Conservation (phyloP, 2,329 filamentous ascomycete genomes). For the Blastomyces parvus region DNA sequence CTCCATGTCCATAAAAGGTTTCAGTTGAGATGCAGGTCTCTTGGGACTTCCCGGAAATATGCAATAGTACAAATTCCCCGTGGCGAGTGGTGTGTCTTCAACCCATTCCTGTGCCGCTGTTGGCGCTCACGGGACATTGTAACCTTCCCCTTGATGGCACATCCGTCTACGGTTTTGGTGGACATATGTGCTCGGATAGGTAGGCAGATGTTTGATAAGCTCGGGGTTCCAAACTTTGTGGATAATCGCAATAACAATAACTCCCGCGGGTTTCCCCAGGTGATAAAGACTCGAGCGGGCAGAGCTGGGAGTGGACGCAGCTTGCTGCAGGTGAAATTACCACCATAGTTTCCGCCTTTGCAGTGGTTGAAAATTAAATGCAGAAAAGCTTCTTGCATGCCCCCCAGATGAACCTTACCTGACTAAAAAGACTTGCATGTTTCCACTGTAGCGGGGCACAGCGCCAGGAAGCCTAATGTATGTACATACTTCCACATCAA, state of each 20-base stretch:
- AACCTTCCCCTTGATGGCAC: not conserved
- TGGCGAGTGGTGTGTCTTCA: not conserved
- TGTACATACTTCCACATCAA: not conserved
- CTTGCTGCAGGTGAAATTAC: constrained; percentile 8
- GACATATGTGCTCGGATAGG: not conserved
- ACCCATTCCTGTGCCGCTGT: not conserved
- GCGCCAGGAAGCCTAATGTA: not conserved
- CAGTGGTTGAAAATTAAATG: constrained; percentile 5
- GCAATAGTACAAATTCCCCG: not conserved
- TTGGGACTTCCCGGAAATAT: not conserved
- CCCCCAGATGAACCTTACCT: constrained; percentile 1
- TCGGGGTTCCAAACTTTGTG: not conserved
- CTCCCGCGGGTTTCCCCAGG: not conserved
- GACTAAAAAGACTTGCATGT: not conserved
- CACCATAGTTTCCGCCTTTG: not conserved
- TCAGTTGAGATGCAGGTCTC: constrained; percentile 5
- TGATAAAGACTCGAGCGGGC: not conserved
- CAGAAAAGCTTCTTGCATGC: constrained; percentile 1
- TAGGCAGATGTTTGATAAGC: not conserved
- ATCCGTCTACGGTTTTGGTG: not conserved
- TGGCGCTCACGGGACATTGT: not conserved
- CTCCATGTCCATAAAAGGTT: constrained; percentile 4
- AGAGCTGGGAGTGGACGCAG: not conserved
- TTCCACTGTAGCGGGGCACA: constrained; percentile 1
- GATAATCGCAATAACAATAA: constrained; percentile 1